Conservation (phyloP, 306 rosid species). For the Oxytropis ochrocephala region DNA sequence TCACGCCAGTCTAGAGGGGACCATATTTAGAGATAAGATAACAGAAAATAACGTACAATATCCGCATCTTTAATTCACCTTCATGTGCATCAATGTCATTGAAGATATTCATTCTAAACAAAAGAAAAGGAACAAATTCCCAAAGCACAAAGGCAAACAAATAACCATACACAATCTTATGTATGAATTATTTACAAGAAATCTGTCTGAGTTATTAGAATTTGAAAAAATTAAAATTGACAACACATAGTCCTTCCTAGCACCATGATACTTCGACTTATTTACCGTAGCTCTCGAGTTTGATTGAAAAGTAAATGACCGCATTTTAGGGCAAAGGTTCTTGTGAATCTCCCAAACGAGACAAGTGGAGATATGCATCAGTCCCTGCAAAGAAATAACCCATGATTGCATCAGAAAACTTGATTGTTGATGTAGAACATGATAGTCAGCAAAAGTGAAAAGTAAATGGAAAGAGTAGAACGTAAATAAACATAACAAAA, state of each 20-base stretch:
- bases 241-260: constrained; percentile 4
- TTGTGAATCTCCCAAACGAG: constrained; percentile 89
- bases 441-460: not conserved
- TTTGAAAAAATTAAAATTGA: constrained; percentile 23
- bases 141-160: not conserved
- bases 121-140: not conserved
- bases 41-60: not conserved
- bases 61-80: not conserved
- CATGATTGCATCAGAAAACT: not conserved
- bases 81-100: not conserved
- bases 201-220: constrained; percentile 22
- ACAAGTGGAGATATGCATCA: constrained; percentile 87
- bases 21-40: not conserved
- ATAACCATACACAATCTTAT: not conserved
- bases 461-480: no score
- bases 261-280: constrained; percentile 1
- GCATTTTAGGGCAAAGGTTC: constrained; percentile 64
- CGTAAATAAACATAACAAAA: no score
- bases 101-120: not conserved
- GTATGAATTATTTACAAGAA: constrained; percentile 2
- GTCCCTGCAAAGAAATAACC: constrained; percentile 51
- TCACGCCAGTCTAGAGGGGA: no score
- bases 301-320: not conserved
- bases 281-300: not conserved
- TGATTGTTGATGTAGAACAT: not conserved